Evolutionary conservation across 164 flowering plant species (phyloP).

Genomic region (Paratinospora sagittata): DNA sequence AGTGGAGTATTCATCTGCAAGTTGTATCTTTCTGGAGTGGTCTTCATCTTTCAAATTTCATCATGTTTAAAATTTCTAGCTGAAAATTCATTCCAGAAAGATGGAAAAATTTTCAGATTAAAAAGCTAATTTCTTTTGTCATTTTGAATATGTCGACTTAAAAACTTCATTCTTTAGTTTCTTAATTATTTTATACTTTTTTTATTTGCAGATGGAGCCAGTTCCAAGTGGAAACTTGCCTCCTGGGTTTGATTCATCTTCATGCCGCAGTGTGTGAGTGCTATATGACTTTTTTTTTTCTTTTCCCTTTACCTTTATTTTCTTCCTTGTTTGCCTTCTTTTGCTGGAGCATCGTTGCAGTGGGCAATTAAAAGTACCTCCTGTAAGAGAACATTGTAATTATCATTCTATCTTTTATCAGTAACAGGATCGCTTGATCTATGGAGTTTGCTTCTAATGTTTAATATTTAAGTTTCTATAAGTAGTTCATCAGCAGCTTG

Average conservation of each 20-base stretch:
- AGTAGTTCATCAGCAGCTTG: not conserved
- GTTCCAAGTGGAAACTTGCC: constrained; percentile 99
- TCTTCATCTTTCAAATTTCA: no score
- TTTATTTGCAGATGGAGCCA: constrained; percentile 95
- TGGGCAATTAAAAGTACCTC: not conserved
- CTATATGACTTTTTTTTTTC: constrained; percentile 17
- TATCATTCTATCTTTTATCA: not conserved
- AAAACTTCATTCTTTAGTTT: no score
- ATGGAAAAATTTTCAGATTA: no score
- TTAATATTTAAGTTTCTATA: no score
- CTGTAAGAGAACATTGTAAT: not conserved
- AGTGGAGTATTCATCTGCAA: no score
- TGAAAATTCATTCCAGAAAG: no score
- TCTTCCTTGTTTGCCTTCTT: constrained; percentile 5
- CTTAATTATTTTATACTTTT: constrained; percentile 23
- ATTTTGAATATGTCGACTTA: no score
- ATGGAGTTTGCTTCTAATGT: not conserved
- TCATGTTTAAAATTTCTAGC: no score
- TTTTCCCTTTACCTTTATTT: constrained; percentile 19
- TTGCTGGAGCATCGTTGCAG: not conserved
- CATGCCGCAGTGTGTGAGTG: constrained; percentile 99
- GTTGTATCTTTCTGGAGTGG: no score
- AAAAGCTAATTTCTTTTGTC: no score
- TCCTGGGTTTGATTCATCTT: constrained; percentile 98
- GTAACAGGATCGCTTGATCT: not conserved